Conservation (phyloP, 768 basidiomycete species). For the Hericium alpestre region DNA sequence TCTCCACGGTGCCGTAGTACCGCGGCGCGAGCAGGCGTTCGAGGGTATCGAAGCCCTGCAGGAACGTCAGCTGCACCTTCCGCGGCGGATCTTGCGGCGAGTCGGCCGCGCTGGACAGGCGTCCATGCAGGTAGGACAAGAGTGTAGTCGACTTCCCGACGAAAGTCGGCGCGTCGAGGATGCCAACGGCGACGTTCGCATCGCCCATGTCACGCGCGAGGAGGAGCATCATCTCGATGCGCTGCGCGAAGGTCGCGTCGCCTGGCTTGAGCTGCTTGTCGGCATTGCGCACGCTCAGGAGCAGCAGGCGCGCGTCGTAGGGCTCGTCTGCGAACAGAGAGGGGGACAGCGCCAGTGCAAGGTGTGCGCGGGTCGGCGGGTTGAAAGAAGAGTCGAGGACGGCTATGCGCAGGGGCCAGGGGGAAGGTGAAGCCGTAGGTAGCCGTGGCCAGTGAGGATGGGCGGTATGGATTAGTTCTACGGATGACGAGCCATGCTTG, state of each 20-base stretch:
- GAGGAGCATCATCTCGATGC: conserved; percentile 80
- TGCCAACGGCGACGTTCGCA: conserved; percentile 60
- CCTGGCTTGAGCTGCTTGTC: conserved; percentile 66
- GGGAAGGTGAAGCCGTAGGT: neutral
- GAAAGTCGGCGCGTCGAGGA: conserved; percentile 84
- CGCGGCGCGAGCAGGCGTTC: conserved; percentile 64
- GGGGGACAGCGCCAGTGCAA: conserved; percentile 45
- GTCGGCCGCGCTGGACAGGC: conserved; percentile 15
- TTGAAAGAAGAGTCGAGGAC: conserved; percentile 92
- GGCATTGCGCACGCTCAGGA: conserved; percentile 78
- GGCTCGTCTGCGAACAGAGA: conserved; percentile 6
- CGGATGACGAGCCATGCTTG: neutral
- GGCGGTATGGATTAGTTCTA: neutral
- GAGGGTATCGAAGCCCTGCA: conserved; percentile 80
- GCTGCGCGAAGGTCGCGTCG: conserved; percentile 68
- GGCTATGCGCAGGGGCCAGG: conserved; percentile 38
- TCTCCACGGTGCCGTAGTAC: conserved; percentile 50
- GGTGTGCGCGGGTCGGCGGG: conserved; percentile 80
- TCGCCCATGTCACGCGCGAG: conserved; percentile 39
- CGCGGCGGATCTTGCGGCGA: neutral
- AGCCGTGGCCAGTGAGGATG: neutral
- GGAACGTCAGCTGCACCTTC: conserved; percentile 46
- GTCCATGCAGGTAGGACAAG: conserved; percentile 35
- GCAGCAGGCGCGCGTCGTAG: conserved; percentile 67
- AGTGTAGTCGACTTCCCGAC: conserved; percentile 66